Evolutionary conservation across 2,329 filamentous ascomycete genomes (phyloP).

Genomic region (Fusarium sp.): DNA sequence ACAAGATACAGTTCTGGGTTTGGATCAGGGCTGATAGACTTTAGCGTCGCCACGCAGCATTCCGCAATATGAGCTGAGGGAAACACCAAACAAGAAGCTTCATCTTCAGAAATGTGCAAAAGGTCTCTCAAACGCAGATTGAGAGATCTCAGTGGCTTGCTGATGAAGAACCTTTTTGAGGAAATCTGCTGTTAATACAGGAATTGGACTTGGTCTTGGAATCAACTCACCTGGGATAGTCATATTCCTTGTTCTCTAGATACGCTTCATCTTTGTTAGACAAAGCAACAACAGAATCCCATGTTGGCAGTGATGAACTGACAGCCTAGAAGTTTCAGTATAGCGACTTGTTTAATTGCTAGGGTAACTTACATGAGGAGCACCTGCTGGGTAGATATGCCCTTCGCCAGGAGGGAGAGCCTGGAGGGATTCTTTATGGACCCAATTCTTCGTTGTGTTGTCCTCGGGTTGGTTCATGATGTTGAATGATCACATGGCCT

Average conservation of each 20-base stretch:
- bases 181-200: not conserved
- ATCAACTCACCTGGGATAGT: not conserved
- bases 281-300: not conserved
- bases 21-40: not conserved
- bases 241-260: not conserved
- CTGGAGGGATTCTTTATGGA: not conserved
- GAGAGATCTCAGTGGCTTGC: not conserved
- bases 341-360: not conserved
- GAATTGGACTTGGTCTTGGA: too few species aligned
- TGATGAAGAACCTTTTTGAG: not conserved
- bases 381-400: not conserved
- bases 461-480: too few species aligned
- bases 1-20: not conserved
- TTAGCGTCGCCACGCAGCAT: not conserved
- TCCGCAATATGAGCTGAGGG: not conserved
- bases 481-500: too few species aligned
- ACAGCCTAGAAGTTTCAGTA: not conserved
- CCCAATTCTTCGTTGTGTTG: too few species aligned
- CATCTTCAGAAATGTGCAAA: accelerated
- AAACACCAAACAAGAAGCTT: not conserved
- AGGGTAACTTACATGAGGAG: not conserved
- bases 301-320: not conserved
- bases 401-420: not conserved
- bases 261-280: not conserved
- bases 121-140: not conserved